Evolutionary conservation across 106 monocot genomes (phyloP), one percentile per base, ranked within the genome.

Genomic region (Xerophyta viscosa): DNA sequence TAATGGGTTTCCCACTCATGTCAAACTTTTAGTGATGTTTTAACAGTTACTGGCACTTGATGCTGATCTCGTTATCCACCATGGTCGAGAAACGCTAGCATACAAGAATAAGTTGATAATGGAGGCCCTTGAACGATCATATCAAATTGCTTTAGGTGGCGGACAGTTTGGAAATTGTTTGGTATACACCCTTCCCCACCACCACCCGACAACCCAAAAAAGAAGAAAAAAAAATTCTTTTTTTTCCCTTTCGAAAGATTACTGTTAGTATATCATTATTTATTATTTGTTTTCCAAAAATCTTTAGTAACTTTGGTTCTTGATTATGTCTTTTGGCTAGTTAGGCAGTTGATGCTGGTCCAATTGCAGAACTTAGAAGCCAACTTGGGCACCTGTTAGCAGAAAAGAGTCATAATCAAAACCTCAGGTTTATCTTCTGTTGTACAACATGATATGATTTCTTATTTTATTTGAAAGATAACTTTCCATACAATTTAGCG

Each of bases 321-420:
- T 23, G 5, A 36, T 49, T 37, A 19, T 12, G 29, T 17, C 11
- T 13, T 39, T 57, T 22, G 60, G 29, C 37, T 45, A 37, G 36
- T 39, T 46, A 88, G 94, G 94, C 94, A 65, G 84, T 76, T 52
- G 43, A 88, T 63, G 88, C 73, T 64, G 75, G 84, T 79, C 47
- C 69, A 18, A 65, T 96, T 65, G 71, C 84, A 46, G 59, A 84
- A 29, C 46, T 96, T 49, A 78, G 88, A 60, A 96, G 94, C 56
- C 88, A 96, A 37, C 84, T 96, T 52, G 94, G 94, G 31, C 56
- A 88, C 64, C 84, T 79, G 36, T 58, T 96, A 52, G 94, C 88
- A 46, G 39, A 64, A 9, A 96, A 82, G 65, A 96, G 84, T 54
- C 58, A 6, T 37, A 66, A 48, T 62, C 58, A 54, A 36, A 72